Percentiles rank a stretch among this genome's conserved stretches.
These are phyloP conservation scores for Colletotrichum graminicola DNA, from an alignment of 2,329 filamentous ascomycete genomes.

Conservation along the genomic window DNA sequence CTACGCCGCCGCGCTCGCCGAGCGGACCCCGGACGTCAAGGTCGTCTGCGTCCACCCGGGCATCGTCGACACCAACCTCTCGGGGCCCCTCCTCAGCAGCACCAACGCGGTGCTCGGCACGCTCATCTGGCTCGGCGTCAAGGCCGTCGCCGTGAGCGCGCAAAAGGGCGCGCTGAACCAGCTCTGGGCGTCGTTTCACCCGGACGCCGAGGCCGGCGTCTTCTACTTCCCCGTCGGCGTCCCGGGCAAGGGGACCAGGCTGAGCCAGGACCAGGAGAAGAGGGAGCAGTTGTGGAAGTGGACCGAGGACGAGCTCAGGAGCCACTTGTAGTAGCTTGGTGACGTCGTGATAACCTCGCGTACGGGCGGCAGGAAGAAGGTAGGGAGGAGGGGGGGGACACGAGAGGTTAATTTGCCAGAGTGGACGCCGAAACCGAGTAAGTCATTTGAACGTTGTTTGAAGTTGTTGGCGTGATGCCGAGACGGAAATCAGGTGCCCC, in stretches of 20 bases:
- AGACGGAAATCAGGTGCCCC: slow-evolving; percentile 13
- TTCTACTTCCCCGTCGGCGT: slow-evolving; percentile 52
- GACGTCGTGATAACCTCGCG: slow-evolving; percentile 2
- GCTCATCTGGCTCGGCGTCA: slow-evolving; percentile 94
- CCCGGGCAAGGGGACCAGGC: slow-evolving; percentile 42
- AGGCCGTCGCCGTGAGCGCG: slow-evolving; percentile 44
- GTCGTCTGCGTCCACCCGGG: slow-evolving; percentile 49
- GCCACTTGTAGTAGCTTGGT: slow-evolving; percentile 19
- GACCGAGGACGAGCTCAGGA: slow-evolving; percentile 51
- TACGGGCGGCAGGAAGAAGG: slow-evolving; percentile 9
- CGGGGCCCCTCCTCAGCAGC: slow-evolving; percentile 70
- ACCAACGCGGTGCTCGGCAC: slow-evolving; percentile 99
- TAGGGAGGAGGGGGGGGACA: neutral
- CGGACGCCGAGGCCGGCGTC: slow-evolving; percentile 46
- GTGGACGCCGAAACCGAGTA: neutral
- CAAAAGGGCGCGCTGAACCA: slow-evolving; percentile 46
- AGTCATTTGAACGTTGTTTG: neutral
- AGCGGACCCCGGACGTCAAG: slow-evolving; percentile 47
- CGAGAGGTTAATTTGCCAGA: neutral
- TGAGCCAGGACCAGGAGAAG: slow-evolving; percentile 46
- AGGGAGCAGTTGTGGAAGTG: slow-evolving; percentile 52
- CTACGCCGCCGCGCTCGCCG: slow-evolving; percentile 49
- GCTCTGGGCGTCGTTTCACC: slow-evolving; percentile 50
- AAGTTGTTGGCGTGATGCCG: slow-evolving; percentile 18
- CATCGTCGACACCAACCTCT: slow-evolving; percentile 49